phyloP scores from a whole-genome alignment of 169 alveolate species.

The Plasmodium knowlesi region DNA sequence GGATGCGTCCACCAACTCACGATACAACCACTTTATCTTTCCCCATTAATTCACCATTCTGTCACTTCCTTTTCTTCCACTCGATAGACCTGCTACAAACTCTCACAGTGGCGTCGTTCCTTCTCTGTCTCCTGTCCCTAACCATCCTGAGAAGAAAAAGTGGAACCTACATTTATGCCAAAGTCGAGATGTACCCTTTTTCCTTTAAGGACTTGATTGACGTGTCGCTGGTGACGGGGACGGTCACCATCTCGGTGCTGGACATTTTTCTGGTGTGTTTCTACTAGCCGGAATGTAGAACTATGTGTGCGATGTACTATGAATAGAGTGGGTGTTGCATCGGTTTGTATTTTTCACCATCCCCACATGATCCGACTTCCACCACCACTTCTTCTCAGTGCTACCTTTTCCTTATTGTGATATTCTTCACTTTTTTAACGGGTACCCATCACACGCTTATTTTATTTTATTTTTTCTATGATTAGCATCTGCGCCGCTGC shows the following conservation, averaged over 20 bases:
- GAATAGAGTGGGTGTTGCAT: neutral
- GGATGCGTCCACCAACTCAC: neutral
- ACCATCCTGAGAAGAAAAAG: constrained; percentile 40
- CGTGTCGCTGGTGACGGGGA: constrained; percentile 40
- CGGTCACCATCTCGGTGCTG: constrained; percentile 50
- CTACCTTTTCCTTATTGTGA: neutral
- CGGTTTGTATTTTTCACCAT: neutral
- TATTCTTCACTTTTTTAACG: neutral
- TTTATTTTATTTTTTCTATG: neutral
- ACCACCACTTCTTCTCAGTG: neutral
- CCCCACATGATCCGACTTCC: neutral
- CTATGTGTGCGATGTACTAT: neutral
- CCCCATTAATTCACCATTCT: neutral
- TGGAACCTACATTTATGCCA: constrained; percentile 46
- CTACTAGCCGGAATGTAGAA: neutral
- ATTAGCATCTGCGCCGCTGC: neutral
- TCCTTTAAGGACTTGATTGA: constrained; percentile 61
- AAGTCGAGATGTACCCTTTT: constrained; percentile 63
- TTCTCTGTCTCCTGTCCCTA: constrained; percentile 21
- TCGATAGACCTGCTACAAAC: constrained; percentile 10
- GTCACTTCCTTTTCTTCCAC: neutral
- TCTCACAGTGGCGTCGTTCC: constrained; percentile 13
- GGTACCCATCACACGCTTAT: neutral
- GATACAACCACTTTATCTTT: neutral
- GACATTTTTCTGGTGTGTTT: constrained; percentile 30